Evolutionary conservation across 1,284 basidiomycete species (phyloP).

Genomic region (Microbotryum intermedium): DNA sequence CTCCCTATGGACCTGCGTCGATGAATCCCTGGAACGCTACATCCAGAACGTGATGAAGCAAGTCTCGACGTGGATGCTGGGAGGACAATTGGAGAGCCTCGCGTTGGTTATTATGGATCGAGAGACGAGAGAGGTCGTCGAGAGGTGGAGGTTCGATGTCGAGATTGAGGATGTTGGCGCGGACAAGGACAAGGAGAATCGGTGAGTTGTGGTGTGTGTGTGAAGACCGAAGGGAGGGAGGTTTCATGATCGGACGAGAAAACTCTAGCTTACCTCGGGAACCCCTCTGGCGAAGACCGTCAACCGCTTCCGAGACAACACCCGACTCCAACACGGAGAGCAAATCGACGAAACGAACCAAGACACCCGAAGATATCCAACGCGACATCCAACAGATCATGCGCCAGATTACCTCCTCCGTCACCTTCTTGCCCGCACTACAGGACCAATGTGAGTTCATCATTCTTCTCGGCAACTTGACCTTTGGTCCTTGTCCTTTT

Average conservation of each 20-base stretch:
- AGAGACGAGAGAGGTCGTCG: constrained; percentile 80
- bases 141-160: constrained; percentile 98
- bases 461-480: neutral
- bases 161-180: constrained; percentile 48
- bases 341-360: constrained; percentile 36
- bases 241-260: constrained; percentile 40
- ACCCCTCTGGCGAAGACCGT: constrained; percentile 9
- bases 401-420: constrained; percentile 94
- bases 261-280: neutral
- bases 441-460: constrained; percentile 76
- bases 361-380: constrained; percentile 82
- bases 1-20: constrained; percentile 87
- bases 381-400: constrained; percentile 95
- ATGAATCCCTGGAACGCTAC: constrained; percentile 85
- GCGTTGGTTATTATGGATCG: constrained; percentile 94
- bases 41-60: constrained; percentile 84
- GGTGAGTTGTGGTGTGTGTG: no score
- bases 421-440: constrained; percentile 90
- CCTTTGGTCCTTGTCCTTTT: neutral
- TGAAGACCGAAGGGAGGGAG: constrained; percentile 18
- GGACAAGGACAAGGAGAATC: constrained; percentile 40
- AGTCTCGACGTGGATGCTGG: constrained; percentile 70
- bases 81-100: constrained; percentile 70
- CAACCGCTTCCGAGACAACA: neutral
- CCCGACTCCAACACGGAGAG: constrained; percentile 9